phyloP scores from a whole-genome alignment of 2,329 filamentous ascomycete species.

The Trichoderma harzianum region DNA sequence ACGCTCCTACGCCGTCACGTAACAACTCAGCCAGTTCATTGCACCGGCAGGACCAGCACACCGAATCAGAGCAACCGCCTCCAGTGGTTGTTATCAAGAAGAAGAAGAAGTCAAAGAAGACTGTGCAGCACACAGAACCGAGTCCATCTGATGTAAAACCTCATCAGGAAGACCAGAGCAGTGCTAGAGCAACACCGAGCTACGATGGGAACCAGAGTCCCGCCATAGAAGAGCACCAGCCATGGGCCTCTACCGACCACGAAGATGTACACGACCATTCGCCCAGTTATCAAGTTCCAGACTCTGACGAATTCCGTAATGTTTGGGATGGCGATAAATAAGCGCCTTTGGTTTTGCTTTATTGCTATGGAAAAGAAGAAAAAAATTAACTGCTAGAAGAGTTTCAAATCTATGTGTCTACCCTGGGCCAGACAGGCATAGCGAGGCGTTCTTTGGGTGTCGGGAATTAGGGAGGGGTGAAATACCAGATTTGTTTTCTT shows the following conservation, averaged over 20 bases:
- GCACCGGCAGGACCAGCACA: conserved; percentile 26
- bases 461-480: conserved; percentile 1
- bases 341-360: neutral
- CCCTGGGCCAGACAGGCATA: conserved; percentile 21
- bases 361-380: neutral
- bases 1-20: conserved; percentile 17
- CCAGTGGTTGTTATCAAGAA: conserved; percentile 37
- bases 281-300: conserved; percentile 32
- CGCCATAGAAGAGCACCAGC: conserved; percentile 22
- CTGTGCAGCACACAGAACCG: conserved; percentile 34
- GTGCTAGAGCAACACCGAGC: neutral
- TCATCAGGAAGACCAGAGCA: conserved; percentile 23
- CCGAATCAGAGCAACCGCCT: conserved; percentile 23
- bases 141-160: conserved; percentile 29
- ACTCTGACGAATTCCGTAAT: conserved; percentile 45
- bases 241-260: conserved; percentile 7
- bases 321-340: conserved; percentile 37
- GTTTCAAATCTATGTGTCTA: conserved; percentile 9
- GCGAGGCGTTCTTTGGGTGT: conserved; percentile 27
- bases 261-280: conserved; percentile 18
- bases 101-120: conserved; percentile 38
- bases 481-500: conserved; percentile 4
- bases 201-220: neutral
- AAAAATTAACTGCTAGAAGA: neutral
- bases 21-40: conserved; percentile 30